Conservation (phyloP, 805 yeast genomes). For the Saccharomycopsis fodiens region DNA sequence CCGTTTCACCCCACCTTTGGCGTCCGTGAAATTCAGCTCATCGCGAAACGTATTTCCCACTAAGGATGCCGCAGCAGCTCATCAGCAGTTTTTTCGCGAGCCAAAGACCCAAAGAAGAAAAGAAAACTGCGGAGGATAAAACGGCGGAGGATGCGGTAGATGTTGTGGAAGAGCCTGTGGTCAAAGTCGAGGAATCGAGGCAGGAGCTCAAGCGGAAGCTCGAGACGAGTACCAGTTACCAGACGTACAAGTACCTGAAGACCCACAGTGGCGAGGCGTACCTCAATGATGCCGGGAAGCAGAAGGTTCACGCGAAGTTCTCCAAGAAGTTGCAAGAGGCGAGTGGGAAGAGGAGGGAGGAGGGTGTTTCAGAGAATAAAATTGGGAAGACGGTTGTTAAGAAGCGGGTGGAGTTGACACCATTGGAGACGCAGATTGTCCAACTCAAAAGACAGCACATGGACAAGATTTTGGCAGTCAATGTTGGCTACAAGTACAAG, state of each 20-base stretch:
- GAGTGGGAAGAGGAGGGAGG: not conserved
- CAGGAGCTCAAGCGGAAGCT: not conserved
- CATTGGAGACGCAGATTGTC: constrained; percentile 71
- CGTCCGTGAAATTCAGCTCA: too few species aligned
- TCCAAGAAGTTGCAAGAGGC: constrained; percentile 4
- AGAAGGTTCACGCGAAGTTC: constrained; percentile 3
- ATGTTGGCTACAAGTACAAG: constrained; percentile 89
- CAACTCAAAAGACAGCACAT: constrained; percentile 51
- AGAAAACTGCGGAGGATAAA: not conserved
- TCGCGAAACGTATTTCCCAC: too few species aligned
- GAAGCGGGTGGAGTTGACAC: constrained; percentile 40
- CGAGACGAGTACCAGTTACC: not conserved
- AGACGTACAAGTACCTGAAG: not conserved
- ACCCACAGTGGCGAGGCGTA: not conserved
- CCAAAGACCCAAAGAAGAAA: not conserved
- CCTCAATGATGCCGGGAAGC: constrained; percentile 4
- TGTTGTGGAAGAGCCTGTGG: not conserved
- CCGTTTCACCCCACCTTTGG: too few species aligned
- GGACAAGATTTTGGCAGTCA: constrained; percentile 72
- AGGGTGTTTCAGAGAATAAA: not conserved
- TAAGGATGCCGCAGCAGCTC: not conserved
- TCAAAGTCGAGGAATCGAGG: not conserved
- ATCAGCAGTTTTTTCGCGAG: not conserved
- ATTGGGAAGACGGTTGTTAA: not conserved
- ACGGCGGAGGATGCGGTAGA: not conserved